Conservation (phyloP, 495 filamentous ascomycete species). For the Jackrogersella multiformis region DNA sequence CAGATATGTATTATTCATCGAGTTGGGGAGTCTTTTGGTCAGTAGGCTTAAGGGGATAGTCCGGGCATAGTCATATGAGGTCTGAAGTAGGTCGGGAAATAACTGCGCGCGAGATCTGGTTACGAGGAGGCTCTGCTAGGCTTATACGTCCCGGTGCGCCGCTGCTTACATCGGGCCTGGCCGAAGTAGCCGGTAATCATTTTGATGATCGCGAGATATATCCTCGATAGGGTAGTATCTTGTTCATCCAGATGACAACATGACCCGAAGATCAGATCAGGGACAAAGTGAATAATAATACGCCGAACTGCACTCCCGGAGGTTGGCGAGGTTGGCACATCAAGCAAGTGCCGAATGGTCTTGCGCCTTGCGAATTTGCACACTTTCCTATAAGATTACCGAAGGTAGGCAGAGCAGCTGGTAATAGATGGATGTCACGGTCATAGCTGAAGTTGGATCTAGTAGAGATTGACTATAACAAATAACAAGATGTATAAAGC, state of each 20-base stretch:
- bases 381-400: neutral
- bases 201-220: slow-evolving; percentile 1
- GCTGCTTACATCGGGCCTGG: too few species aligned
- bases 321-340: neutral
- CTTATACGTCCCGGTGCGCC: too few species aligned
- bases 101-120: slow-evolving; percentile 2
- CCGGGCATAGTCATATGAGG: neutral
- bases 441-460: too few species aligned
- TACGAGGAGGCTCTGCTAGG: slow-evolving; percentile 5
- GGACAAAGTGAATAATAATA: neutral
- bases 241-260: neutral
- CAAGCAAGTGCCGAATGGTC: neutral
- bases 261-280: neutral
- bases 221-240: neutral
- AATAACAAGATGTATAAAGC: too few species aligned
- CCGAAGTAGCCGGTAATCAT: neutral
- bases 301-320: neutral
- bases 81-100: neutral
- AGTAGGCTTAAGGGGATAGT: neutral
- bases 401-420: too few species aligned
- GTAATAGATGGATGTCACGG: too few species aligned
- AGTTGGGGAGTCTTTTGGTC: neutral
- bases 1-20: slow-evolving; percentile 7
- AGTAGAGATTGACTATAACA: too few species aligned
- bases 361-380: too few species aligned